Percentiles rank a stretch among this genome's conserved stretches.
phyloP scores from a whole-genome alignment of 495 filamentous ascomycete species.

The Lentithecium fluviatile region DNA sequence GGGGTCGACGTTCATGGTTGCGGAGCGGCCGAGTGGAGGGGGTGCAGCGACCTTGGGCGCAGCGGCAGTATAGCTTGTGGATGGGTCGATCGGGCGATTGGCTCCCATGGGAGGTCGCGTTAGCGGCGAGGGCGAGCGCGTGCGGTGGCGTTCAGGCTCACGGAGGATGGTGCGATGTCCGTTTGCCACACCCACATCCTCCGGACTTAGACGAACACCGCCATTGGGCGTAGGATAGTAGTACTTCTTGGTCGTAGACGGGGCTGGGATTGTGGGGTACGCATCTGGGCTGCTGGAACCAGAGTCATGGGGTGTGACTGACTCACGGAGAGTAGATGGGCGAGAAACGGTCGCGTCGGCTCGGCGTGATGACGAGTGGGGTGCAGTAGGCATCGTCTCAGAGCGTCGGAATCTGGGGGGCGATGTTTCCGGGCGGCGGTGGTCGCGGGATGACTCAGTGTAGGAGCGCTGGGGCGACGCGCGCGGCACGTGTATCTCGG shows the following conservation, averaged over 20 bases:
- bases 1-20: conserved; percentile 19
- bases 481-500: conserved; percentile 30
- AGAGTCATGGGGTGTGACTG: conserved; percentile 18
- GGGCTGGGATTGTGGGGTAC: conserved; percentile 16
- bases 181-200: conserved; percentile 24
- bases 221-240: conserved; percentile 14
- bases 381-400: conserved; percentile 34
- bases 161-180: conserved; percentile 32
- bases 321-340: conserved; percentile 29
- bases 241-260: conserved; percentile 19
- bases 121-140: conserved; percentile 29
- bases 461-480: conserved; percentile 28
- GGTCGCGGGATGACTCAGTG: conserved; percentile 25
- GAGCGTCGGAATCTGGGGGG: conserved; percentile 33
- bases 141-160: conserved; percentile 28
- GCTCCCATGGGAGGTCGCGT: conserved; percentile 23
- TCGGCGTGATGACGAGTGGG: conserved; percentile 22
- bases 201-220: conserved; percentile 13
- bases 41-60: conserved; percentile 2
- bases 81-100: conserved; percentile 9
- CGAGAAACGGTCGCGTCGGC: conserved; percentile 20
- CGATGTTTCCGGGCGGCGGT: conserved; percentile 26
- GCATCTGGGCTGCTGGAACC: conserved; percentile 26
- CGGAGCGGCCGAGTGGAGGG: conserved; percentile 29
- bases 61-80: neutral